Conservation (phyloP, 805 yeast genomes). For the Priceomyces haplophilus region DNA sequence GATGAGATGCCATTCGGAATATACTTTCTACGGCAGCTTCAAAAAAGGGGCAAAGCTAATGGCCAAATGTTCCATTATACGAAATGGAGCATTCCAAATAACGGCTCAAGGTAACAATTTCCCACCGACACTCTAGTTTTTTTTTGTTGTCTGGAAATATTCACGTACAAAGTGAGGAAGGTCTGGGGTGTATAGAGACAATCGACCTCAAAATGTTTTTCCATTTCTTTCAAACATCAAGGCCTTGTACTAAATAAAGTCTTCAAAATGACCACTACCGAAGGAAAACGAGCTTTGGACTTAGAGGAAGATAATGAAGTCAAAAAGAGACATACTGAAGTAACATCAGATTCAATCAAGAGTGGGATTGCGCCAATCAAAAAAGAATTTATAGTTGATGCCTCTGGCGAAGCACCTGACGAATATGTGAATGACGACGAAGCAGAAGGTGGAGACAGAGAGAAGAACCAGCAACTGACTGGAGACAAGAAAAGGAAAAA, state of each 20-base stretch:
- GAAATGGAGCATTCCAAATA: too few relatives aligned
- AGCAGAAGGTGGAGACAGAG: conserved; percentile 44
- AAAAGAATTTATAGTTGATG: conserved; percentile 60
- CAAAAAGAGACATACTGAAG: conserved; percentile 21
- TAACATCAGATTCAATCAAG: conserved; percentile 17
- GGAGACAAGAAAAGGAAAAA: conserved; percentile 41
- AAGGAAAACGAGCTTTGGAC: conserved; percentile 16
- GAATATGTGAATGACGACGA: conserved; percentile 36
- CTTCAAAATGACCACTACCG: conserved; percentile 9
- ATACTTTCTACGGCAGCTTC: neutral
- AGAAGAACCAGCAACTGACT: conserved; percentile 29
- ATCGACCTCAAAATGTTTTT: neutral
- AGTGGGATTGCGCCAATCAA: conserved; percentile 79
- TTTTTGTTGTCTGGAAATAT: too few relatives aligned
- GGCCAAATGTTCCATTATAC: too few relatives aligned
- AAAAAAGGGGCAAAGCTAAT: neutral
- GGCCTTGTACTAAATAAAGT: neutral
- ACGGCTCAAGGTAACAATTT: too few relatives aligned
- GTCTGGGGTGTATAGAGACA: neutral
- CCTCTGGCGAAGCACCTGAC: conserved; percentile 40
- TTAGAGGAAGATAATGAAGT: conserved; percentile 11
- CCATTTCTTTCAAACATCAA: neutral
- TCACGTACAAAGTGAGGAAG: too few relatives aligned
- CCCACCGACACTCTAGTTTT: too few relatives aligned
- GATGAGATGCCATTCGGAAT: conserved; percentile 5